A percentile compares a stretch with the other conserved stretches of the same genome.
These are phyloP conservation scores for Rosa persica DNA, from an alignment of 306 rosid species.

Conservation along the genomic window DNA sequence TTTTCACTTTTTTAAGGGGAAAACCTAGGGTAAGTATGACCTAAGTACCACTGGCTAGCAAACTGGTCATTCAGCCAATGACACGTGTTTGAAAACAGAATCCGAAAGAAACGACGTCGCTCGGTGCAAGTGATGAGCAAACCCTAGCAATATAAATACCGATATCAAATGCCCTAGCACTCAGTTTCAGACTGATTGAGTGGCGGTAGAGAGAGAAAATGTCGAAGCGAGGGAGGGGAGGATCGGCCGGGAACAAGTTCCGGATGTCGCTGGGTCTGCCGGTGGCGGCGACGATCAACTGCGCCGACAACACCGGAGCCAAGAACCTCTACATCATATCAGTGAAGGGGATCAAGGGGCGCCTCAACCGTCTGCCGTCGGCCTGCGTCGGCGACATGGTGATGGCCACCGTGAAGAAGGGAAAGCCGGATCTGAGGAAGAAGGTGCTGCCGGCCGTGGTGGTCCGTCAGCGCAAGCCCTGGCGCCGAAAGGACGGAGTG, in stretches of 20 bases:
- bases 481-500: slow-evolving; percentile 97
- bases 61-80: neutral
- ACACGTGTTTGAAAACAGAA: neutral
- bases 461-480: slow-evolving; percentile 86
- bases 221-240: slow-evolving; percentile 72
- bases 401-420: slow-evolving; percentile 95
- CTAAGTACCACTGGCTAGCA: neutral
- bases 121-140: neutral
- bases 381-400: slow-evolving; percentile 98
- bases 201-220: slow-evolving; percentile 9
- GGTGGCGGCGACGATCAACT: slow-evolving; percentile 94
- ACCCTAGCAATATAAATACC: slow-evolving; percentile 2
- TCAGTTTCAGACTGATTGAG: neutral
- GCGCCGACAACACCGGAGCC: slow-evolving; percentile 89
- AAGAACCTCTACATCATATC: slow-evolving; percentile 91
- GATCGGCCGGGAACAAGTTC: slow-evolving; percentile 90
- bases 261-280: slow-evolving; percentile 96
- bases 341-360: slow-evolving; percentile 88
- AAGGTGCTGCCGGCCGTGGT: slow-evolving; percentile 92
- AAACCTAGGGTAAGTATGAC: neutral
- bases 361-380: slow-evolving; percentile 78
- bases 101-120: neutral
- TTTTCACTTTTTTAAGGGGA: too few species aligned
- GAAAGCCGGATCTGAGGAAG: slow-evolving; percentile 88
- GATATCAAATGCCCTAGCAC: neutral